phyloP scores from a whole-genome alignment of 805 yeast genomes.

The Saturnispora saitoi region DNA sequence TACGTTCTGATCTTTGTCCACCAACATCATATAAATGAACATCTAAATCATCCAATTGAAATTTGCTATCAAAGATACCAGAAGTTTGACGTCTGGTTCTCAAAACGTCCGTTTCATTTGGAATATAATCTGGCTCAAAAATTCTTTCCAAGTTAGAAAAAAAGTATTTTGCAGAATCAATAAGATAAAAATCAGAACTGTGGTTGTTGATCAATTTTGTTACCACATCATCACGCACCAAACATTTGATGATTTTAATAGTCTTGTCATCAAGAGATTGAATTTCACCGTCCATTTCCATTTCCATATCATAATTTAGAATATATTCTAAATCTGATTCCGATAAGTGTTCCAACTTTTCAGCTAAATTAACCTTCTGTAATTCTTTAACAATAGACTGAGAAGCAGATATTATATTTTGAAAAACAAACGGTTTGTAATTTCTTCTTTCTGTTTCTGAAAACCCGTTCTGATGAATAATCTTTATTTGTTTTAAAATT shows the following conservation, averaged over 20 bases:
- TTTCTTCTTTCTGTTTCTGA: constrained; percentile 61
- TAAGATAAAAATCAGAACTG: constrained; percentile 64
- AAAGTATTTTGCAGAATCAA: constrained; percentile 81
- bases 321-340: constrained; percentile 36
- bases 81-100: constrained; percentile 88
- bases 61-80: constrained; percentile 78
- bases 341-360: constrained; percentile 26
- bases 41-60: constrained; percentile 61
- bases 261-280: constrained; percentile 39
- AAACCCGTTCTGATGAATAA: constrained; percentile 65
- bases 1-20: constrained; percentile 92
- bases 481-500: constrained; percentile 73
- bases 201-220: constrained; percentile 46
- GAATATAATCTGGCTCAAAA: constrained; percentile 50
- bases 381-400: constrained; percentile 64
- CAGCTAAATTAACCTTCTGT: constrained; percentile 37
- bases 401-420: constrained; percentile 70
- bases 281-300: constrained; percentile 43
- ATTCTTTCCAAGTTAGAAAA: constrained; percentile 60
- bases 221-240: constrained; percentile 56
- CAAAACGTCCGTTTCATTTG: constrained; percentile 68
- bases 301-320: constrained; percentile 38
- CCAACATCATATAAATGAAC: constrained; percentile 80
- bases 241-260: constrained; percentile 38
- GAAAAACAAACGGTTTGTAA: constrained; percentile 70